These are phyloP conservation scores for Heterobasidion occidentale DNA, from an alignment of 1,284 basidiomycete genomes.

Conservation along the genomic window DNA sequence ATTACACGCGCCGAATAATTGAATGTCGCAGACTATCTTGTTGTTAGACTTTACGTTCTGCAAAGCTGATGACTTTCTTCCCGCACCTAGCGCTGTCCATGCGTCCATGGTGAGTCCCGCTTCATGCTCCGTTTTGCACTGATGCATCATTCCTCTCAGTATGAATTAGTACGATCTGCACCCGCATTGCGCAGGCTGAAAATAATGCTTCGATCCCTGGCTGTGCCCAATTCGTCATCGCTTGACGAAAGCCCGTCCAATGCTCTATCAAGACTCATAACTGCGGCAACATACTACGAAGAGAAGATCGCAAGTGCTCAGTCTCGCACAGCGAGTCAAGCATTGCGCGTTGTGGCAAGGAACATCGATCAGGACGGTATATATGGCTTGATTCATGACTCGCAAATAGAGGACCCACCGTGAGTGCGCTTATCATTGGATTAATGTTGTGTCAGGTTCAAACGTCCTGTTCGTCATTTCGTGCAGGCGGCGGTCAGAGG, in stretches of 20 bases:
- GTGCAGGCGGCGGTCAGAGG: slow-evolving; percentile 33
- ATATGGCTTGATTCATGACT: slow-evolving; percentile 25
- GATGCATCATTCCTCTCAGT: slow-evolving; percentile 26
- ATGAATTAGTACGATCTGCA: slow-evolving; percentile 53
- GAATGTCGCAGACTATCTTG: slow-evolving; percentile 31
- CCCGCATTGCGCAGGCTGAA: slow-evolving; percentile 38
- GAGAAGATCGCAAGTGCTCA: slow-evolving; percentile 35
- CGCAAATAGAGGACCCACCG: slow-evolving; percentile 33
- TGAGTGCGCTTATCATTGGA: slow-evolving; percentile 23
- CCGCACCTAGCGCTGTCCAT: slow-evolving; percentile 43
- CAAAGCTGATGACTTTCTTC: slow-evolving; percentile 42
- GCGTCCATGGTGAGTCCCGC: slow-evolving; percentile 45
- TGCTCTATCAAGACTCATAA: slow-evolving; percentile 34
- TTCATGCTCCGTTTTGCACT: too few relatives aligned
- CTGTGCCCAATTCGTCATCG: slow-evolving; percentile 17
- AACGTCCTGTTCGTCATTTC: neutral
- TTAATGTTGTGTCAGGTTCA: neutral
- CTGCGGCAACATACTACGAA: slow-evolving; percentile 41
- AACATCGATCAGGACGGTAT: slow-evolving; percentile 57
- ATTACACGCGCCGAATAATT: neutral
- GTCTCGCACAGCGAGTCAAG: slow-evolving; percentile 39
- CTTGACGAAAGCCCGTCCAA: slow-evolving; percentile 13
- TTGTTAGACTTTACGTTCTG: slow-evolving; percentile 41
- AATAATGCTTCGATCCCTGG: slow-evolving; percentile 32
- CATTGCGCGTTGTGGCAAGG: slow-evolving; percentile 42